These are phyloP conservation scores for Simmondsia chinensis DNA, from an alignment of 148 eudicot species.

Conservation along the genomic window DNA sequence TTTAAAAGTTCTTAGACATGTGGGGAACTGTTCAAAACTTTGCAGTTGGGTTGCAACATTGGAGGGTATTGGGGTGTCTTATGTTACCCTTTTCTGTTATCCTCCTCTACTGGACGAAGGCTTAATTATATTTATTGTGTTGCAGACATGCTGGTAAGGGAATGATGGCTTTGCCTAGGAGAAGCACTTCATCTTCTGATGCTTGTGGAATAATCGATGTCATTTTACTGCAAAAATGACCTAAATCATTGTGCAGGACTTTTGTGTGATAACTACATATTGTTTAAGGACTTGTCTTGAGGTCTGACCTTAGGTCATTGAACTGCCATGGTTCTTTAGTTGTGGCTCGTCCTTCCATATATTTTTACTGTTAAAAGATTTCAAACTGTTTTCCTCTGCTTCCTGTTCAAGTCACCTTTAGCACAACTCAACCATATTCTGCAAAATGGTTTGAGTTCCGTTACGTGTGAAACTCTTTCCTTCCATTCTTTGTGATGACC, in stretches of 20 bases:
- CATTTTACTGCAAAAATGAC: slow-evolving; percentile 36
- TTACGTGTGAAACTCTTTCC: too few species aligned
- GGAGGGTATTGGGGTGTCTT: slow-evolving; percentile 29
- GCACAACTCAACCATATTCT: too few species aligned
- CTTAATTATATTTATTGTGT: slow-evolving; percentile 54
- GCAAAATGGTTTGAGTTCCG: too few species aligned
- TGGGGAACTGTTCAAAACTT: slow-evolving; percentile 29
- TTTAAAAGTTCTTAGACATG: slow-evolving; percentile 32
- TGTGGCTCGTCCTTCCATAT: not conserved
- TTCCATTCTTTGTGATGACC: too few species aligned
- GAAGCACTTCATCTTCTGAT: slow-evolving; percentile 50
- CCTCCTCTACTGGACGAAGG: slow-evolving; percentile 26
- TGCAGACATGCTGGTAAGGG: slow-evolving; percentile 77
- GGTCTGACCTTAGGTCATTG: slow-evolving; percentile 13
- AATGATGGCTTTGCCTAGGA: slow-evolving; percentile 50
- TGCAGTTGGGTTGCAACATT: slow-evolving; percentile 20
- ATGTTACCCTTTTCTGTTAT: slow-evolving; percentile 24
- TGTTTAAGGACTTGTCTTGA: slow-evolving; percentile 7
- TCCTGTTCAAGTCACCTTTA: too few species aligned
- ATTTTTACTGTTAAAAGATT: too few species aligned
- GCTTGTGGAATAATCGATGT: slow-evolving; percentile 41
- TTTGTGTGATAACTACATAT: slow-evolving; percentile 4
- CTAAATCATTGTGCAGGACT: slow-evolving; percentile 25
- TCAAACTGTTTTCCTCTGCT: too few species aligned
- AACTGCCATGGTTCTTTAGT: not conserved